Base-by-base conservation (phyloP, 805 yeast genomes). In the Candida piceae region DNA sequence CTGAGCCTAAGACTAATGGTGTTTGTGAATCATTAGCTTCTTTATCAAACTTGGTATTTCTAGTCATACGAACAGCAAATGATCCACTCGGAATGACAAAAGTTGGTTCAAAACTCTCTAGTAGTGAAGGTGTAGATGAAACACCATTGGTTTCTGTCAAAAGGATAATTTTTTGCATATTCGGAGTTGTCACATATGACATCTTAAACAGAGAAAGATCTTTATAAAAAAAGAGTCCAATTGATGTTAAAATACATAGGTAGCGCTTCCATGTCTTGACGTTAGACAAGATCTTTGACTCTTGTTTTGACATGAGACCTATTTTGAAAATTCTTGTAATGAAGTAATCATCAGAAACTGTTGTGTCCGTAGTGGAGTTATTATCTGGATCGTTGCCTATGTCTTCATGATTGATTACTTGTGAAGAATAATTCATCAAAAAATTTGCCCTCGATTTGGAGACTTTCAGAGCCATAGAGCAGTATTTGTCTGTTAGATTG, bases 171-270 rank as follows among this genome's bases (percentile, higher is more conserved):
- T 52, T 55, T 24, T 46, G 46, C 2, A 30, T 18, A 2, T 28
- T 28, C 13, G 38, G 30, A 18, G 39, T 38, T 8, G 47, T 43
- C 9, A 46, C 40, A 36, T 48, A 49, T n/a, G 39, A 45, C 58
- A 61, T 55, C 36, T 52, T 56, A 38, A 68, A 56, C 17, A 53
- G 59, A 18, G 62, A 59, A 31, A 63, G 44, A 31, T 59, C 62
- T 28, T 68, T 71, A 50, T 66, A 74, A 21, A 74, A 54, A 11
- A 72, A 56, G 16, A 74, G 44, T 1, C 80, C 80, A 41, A 70
- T 63, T 0, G 72, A 57, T 1, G 80, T 75, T 32, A 75, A 49
- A n/a, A 74, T 52, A 17, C 69, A 74, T 46, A 58, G 68, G 37
- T 66, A 67, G 24, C 59, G 63, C 39, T 58, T 70, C 78, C 77